Conservation (phyloP, 768 basidiomycete species). For the Podaxis sp. region DNA sequence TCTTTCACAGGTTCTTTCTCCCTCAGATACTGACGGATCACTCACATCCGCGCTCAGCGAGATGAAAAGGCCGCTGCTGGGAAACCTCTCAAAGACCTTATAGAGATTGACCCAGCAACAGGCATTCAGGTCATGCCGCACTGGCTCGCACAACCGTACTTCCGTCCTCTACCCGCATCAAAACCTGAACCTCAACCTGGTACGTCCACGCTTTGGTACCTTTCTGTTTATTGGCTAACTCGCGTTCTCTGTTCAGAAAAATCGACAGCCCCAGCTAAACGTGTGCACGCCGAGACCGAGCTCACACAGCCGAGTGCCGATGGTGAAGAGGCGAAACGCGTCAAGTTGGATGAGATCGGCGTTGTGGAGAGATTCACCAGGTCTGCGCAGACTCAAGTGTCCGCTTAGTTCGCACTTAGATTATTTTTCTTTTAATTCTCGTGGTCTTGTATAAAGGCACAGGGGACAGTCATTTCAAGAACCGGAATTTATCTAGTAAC, state of each 20-base stretch:
- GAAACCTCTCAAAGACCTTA: constrained; percentile 27
- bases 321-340: constrained; percentile 1
- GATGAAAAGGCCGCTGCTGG: constrained; percentile 41
- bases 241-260: not conserved
- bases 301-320: not conserved
- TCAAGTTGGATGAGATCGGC: not conserved
- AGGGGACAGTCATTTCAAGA: too few relatives aligned
- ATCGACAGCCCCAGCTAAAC: not conserved
- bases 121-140: constrained; percentile 38
- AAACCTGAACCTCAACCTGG: not conserved
- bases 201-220: not conserved
- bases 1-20: not conserved
- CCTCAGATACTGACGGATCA: not conserved
- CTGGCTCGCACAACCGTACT: constrained; percentile 63
- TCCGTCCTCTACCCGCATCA: constrained; percentile 38
- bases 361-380: not conserved
- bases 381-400: not conserved
- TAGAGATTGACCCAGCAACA: constrained; percentile 31
- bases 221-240: not conserved
- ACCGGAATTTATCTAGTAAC: too few relatives aligned
- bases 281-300: not conserved
- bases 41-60: constrained; percentile 25
- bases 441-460: too few relatives aligned
- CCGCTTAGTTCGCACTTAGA: not conserved
- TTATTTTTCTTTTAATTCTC: not conserved